phyloP scores from a whole-genome alignment of 352 stramenopile genomes.

The Globisporangium orthogonon region DNA sequence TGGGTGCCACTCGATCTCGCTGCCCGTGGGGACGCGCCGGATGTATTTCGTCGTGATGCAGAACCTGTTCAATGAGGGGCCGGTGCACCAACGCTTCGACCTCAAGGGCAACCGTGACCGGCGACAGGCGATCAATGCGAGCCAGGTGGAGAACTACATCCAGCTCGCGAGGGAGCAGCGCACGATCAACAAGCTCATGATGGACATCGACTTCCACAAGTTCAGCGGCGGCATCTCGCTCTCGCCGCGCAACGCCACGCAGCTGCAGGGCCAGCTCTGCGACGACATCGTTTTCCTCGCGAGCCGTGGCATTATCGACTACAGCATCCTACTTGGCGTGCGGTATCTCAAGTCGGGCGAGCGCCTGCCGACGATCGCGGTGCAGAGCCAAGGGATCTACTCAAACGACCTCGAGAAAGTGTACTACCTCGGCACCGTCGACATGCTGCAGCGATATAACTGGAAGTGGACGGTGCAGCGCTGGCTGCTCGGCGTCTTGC shows the following conservation, averaged over 20 bases:
- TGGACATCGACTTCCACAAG: slow-evolving; percentile 86
- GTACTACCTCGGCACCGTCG: slow-evolving; percentile 75
- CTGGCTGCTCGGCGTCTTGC: slow-evolving; percentile 57
- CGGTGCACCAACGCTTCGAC: slow-evolving; percentile 77
- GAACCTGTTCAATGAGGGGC: slow-evolving; percentile 76
- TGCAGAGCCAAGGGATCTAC: slow-evolving; percentile 30
- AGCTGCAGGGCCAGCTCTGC: slow-evolving; percentile 61
- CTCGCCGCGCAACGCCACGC: slow-evolving; percentile 29
- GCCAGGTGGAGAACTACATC: slow-evolving; percentile 57
- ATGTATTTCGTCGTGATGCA: slow-evolving; percentile 90
- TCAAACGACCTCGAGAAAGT: slow-evolving; percentile 50
- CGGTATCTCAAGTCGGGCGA: slow-evolving; percentile 32
- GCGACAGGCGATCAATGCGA: slow-evolving; percentile 57
- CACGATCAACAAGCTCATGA: slow-evolving; percentile 66
- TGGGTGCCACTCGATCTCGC: slow-evolving; percentile 80
- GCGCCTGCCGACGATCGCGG: slow-evolving; percentile 14
- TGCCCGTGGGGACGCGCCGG: slow-evolving; percentile 71
- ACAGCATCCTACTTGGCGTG: slow-evolving; percentile 75
- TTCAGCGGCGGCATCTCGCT: slow-evolving; percentile 56
- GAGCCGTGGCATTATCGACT: slow-evolving; percentile 81
- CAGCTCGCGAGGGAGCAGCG: slow-evolving; percentile 51
- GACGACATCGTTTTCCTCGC: slow-evolving; percentile 81
- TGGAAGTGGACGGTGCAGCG: slow-evolving; percentile 81
- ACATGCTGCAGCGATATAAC: slow-evolving; percentile 84
- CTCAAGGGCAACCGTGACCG: slow-evolving; percentile 79